Conservation (phyloP, 2,329 filamentous ascomycete genomes). For the Botrytis squamosa region DNA sequence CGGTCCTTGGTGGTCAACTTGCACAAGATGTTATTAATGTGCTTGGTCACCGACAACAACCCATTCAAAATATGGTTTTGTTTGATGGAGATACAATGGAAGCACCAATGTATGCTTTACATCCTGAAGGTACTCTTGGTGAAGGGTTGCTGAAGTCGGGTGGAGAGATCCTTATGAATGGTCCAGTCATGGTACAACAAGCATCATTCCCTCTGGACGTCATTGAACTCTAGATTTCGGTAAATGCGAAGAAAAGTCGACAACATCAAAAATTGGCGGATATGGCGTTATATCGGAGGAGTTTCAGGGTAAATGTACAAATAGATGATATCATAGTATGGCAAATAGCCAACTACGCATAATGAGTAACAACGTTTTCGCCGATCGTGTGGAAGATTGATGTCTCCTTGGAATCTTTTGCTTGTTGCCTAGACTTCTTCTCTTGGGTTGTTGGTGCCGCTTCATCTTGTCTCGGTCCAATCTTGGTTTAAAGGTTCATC, state of each 20-base stretch:
- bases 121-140: conserved; percentile 63
- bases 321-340: conserved; percentile 15
- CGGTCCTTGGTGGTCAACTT: conserved; percentile 84
- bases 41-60: conserved; percentile 84
- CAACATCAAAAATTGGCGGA: not conserved
- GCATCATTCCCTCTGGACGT: conserved; percentile 30
- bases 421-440: too few species aligned
- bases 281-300: conserved; percentile 23
- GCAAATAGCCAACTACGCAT: conserved; percentile 1
- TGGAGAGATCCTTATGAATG: conserved; percentile 18
- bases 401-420: not conserved
- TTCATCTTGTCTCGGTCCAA: conserved; percentile 16
- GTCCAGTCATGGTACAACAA: conserved; percentile 22
- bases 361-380: not conserved
- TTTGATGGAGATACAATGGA: conserved; percentile 84
- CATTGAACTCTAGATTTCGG: conserved; percentile 26
- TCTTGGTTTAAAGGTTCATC: not conserved
- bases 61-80: conserved; percentile 90
- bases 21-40: conserved; percentile 98
- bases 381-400: not conserved
- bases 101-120: conserved; percentile 77
- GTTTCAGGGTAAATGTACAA: conserved; percentile 18
- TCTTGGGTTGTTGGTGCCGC: not conserved
- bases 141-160: conserved; percentile 40
- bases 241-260: not conserved